Base-by-base conservation (phyloP, 2,329 filamentous ascomycete genomes). In the Seiridium cupressi region DNA sequence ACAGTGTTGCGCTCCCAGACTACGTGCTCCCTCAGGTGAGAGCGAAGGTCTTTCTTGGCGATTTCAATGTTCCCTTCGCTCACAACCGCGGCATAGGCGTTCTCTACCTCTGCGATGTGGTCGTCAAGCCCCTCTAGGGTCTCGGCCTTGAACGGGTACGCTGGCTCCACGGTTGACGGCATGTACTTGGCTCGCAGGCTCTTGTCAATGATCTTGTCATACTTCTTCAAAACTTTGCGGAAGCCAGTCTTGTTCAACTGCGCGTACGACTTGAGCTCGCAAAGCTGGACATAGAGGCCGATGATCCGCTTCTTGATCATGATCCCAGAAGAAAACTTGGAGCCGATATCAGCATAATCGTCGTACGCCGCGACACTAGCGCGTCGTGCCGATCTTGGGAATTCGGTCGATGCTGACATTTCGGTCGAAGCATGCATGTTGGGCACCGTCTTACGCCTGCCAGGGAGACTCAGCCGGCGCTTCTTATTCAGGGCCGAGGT, bases 1-100 rank as follows among this genome's bases (percentile, higher is more conserved):
- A 99, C 95, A 0, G 95, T 99, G 72, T 99, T 99, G 60, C 95
- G 86, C 74, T 99, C 96, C 96, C 95, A 99, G 0, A 98, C 94
- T 26, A 99, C 93, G 74, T 99, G 95, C 76, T 99, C 96, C 60
- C 95, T 84, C 34, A 99, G 83, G 71, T 99, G 93, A 36, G 97
- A 86, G 58, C 95, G 86, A 60, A 99, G 81, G 71, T 98, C 95
- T 66, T 91, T 89, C 69, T 88, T 91, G 4, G 95, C 93, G 10
- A 90, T 78, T 5, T 84, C 81, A 3, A 90, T 76, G 69, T 99
- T 92, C 36, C 93, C 93, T 47, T 89, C 86, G 0, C 93, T 96
- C 58, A 96, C 90, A 18, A 97, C 80, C 34, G 89, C 84, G 1
- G 93, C 88, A 71, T 97, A 99, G 1, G 89, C 84, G 54, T 84